Evolutionary conservation across 495 filamentous ascomycete species (phyloP).

Genomic region (Chlorociboria aeruginascens): DNA sequence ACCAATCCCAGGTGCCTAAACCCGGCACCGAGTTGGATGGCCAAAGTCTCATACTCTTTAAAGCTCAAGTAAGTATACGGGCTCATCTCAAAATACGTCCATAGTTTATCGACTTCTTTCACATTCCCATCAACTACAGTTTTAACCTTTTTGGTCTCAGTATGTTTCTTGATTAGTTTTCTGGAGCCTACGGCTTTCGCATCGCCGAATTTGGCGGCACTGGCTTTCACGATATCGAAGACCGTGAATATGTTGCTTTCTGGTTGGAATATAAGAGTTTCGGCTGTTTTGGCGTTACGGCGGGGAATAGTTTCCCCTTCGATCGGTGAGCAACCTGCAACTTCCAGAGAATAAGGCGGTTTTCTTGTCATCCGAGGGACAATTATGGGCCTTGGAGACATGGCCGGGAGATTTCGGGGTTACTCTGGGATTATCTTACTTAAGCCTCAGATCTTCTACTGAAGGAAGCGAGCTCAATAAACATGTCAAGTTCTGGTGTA

Average conservation of each 20-base stretch:
- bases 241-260: slow-evolving; percentile 41
- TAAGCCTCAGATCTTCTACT: too few relatives aligned
- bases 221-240: slow-evolving; percentile 44
- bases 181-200: slow-evolving; percentile 46
- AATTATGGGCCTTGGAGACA: too few relatives aligned
- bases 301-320: slow-evolving; percentile 53
- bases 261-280: slow-evolving; percentile 38
- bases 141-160: slow-evolving; percentile 53
- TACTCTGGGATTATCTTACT: too few relatives aligned
- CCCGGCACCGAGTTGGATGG: slow-evolving; percentile 42
- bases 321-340: slow-evolving; percentile 32
- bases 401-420: too few relatives aligned
- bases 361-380: slow-evolving; percentile 28
- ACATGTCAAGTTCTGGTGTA: too few relatives aligned
- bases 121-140: slow-evolving; percentile 54
- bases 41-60: slow-evolving; percentile 43
- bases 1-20: slow-evolving; percentile 43
- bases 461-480: too few relatives aligned
- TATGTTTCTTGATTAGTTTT: slow-evolving; percentile 44
- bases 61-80: slow-evolving; percentile 48
- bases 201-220: slow-evolving; percentile 38
- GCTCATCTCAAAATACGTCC: slow-evolving; percentile 55
- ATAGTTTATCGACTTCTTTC: slow-evolving; percentile 50
- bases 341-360: slow-evolving; percentile 44
- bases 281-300: slow-evolving; percentile 39